These are phyloP conservation scores for Ophiostoma australiae DNA, from an alignment of 2,329 filamentous ascomycete genomes.

Conservation along the genomic window DNA sequence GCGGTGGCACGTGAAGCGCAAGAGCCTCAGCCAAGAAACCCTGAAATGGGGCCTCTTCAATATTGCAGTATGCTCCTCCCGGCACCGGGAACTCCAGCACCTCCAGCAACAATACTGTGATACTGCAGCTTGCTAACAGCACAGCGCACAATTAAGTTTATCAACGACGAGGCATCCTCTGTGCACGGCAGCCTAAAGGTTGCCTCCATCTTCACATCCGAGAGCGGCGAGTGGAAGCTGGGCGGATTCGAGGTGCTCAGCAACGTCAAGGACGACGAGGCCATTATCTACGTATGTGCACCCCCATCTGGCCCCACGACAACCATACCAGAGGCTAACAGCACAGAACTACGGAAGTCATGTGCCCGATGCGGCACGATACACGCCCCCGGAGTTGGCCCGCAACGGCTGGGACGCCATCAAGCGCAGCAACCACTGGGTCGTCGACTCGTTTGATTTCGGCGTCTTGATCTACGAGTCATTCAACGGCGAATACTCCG, in stretches of 20 bases:
- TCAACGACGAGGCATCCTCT: constrained; percentile 87
- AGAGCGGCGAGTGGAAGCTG: constrained; percentile 97
- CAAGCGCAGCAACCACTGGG: constrained; percentile 73
- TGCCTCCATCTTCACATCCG: constrained; percentile 84
- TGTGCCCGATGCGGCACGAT: constrained; percentile 77
- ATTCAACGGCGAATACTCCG: constrained; percentile 79
- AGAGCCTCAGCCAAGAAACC: constrained; percentile 83
- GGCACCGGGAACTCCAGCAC: no score
- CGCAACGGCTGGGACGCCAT: constrained; percentile 88
- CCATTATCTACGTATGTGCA: constrained; percentile 69
- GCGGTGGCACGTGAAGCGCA: constrained; percentile 83
- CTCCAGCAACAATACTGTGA: background rate
- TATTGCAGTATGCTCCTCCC: constrained; percentile 57
- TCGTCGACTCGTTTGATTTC: constrained; percentile 82
- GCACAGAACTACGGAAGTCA: constrained; percentile 75
- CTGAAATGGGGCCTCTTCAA: constrained; percentile 93
- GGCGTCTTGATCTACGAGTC: constrained; percentile 82
- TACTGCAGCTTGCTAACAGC: constrained; percentile 14
- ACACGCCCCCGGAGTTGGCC: constrained; percentile 79
- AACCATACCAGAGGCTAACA: background rate
- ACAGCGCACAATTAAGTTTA: constrained; percentile 86
- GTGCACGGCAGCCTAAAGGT: constrained; percentile 84
- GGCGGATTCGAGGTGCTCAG: constrained; percentile 91
- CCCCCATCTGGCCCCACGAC: background rate
- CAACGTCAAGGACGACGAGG: constrained; percentile 93